phyloP scores from a whole-genome alignment of 306 rosid species.

The Parietaria judaica region DNA sequence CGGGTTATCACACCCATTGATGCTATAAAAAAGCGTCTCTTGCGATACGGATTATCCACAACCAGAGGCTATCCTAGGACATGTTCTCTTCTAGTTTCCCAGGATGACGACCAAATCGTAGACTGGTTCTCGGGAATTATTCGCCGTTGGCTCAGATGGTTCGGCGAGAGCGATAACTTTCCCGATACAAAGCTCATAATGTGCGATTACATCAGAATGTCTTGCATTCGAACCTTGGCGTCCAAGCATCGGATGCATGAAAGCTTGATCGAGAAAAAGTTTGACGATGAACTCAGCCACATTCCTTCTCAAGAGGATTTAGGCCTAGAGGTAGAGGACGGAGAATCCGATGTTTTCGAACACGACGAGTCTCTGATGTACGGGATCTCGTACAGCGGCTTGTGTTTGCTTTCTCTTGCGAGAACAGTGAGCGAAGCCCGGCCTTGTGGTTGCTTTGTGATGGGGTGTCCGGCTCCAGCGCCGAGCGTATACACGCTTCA shows the following conservation, averaged over 20 bases:
- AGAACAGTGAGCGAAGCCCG: constrained; percentile 69
- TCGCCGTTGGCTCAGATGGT: constrained; percentile 86
- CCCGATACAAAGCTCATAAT: constrained; percentile 55
- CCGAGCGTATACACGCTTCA: constrained; percentile 74
- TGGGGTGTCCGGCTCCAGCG: constrained; percentile 60
- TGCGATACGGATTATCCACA: constrained; percentile 62
- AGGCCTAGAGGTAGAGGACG: constrained; percentile 41
- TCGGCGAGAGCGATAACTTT: constrained; percentile 45
- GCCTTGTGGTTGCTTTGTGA: constrained; percentile 70
- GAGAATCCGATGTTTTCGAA: constrained; percentile 36
- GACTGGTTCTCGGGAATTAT: constrained; percentile 74
- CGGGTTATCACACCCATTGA: constrained; percentile 61
- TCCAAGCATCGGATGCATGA: constrained; percentile 65
- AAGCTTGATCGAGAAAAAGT: constrained; percentile 54
- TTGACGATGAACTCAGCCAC: constrained; percentile 56
- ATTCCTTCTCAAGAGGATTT: constrained; percentile 50
- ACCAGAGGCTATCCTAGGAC: constrained; percentile 46
- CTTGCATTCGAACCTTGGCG: constrained; percentile 94
- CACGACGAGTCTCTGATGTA: constrained; percentile 68
- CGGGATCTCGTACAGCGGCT: constrained; percentile 69
- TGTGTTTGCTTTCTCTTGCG: constrained; percentile 64
- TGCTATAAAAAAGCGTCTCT: constrained; percentile 50
- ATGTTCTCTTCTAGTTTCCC: constrained; percentile 53
- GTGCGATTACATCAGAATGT: constrained; percentile 50
- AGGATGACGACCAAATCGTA: constrained; percentile 57